Percentiles rank a stretch among this genome's conserved stretches.
Evolutionary conservation across 1,284 basidiomycete species (phyloP).

Genomic region (Termitomyces sp.): DNA sequence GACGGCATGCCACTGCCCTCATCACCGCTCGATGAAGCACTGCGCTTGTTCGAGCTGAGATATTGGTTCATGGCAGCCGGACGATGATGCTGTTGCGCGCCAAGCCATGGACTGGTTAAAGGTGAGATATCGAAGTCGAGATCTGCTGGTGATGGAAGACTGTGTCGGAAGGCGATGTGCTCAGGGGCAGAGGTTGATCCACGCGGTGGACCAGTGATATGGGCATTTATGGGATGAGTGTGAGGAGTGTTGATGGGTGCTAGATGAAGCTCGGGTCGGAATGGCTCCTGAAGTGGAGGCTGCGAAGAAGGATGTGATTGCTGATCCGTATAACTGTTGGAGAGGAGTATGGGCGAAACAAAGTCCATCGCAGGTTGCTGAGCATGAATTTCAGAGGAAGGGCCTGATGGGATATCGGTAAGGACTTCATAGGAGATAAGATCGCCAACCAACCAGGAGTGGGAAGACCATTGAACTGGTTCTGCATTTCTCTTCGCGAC

Average conservation of each 20-base stretch:
- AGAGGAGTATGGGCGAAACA: constrained; percentile 57
- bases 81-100: constrained; percentile 35
- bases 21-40: constrained; percentile 31
- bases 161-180: constrained; percentile 53
- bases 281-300: constrained; percentile 10
- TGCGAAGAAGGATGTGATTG: constrained; percentile 5
- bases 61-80: constrained; percentile 13
- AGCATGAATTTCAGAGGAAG: constrained; percentile 63
- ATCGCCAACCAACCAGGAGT: constrained; percentile 55
- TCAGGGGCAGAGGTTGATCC: constrained; percentile 57
- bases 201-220: constrained; percentile 30
- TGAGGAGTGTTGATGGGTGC: constrained; percentile 13
- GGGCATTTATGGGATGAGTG: constrained; percentile 26
- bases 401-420: constrained; percentile 33
- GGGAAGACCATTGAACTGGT: constrained; percentile 55
- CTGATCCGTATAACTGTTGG: constrained; percentile 29
- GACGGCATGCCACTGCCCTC: constrained; percentile 31
- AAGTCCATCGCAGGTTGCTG: constrained; percentile 53
- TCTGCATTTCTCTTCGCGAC: constrained; percentile 29
- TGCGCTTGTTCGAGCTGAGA: constrained; percentile 22
- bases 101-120: constrained; percentile 72
- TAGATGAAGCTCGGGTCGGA: constrained; percentile 19
- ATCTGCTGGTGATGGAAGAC: constrained; percentile 40
- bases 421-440: neutral
- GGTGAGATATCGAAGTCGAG: constrained; percentile 71